phyloP scores from a whole-genome alignment of 1,284 basidiomycete species.

The Moesziomyces parantarcticus region DNA sequence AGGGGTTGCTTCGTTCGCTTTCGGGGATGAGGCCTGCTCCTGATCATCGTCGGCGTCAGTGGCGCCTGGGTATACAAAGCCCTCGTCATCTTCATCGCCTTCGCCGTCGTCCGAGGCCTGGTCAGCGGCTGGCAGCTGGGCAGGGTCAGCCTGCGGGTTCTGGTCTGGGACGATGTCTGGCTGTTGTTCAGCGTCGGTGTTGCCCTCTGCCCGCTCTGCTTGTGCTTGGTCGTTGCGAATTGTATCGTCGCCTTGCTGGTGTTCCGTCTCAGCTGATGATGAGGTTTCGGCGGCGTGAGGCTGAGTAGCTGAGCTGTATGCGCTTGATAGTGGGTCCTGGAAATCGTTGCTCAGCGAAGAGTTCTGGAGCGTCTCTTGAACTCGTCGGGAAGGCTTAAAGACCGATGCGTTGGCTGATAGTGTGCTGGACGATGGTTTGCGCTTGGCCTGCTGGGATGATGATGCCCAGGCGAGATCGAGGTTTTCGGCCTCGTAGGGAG shows the following conservation, averaged over 20 bases:
- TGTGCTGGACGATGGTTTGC: constrained; percentile 2
- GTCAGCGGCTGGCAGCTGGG: background rate
- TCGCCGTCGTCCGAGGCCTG: constrained; percentile 3
- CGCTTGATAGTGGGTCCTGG: constrained; percentile 25
- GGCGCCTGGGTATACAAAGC: constrained; percentile 33
- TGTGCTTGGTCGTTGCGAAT: background rate
- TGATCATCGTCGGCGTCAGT: background rate
- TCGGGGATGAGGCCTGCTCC: background rate
- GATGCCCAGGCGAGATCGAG: constrained; percentile 23
- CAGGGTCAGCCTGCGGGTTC: background rate
- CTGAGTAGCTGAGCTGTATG: constrained; percentile 11
- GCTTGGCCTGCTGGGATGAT: constrained; percentile 13
- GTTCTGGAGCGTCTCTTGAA: constrained; percentile 6
- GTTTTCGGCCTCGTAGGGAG: constrained; percentile 33
- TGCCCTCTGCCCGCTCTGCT: too few relatives aligned
- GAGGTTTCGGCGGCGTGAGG: background rate
- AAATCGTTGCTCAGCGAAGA: constrained; percentile 13
- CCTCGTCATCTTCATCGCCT: constrained; percentile 22
- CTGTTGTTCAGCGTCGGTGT: background rate
- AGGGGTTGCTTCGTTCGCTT: background rate
- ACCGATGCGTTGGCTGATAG: constrained; percentile 31
- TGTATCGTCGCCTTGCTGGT: background rate
- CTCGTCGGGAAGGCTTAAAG: constrained; percentile 18
- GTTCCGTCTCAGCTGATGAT: background rate
- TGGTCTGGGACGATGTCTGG: background rate